These are phyloP conservation scores for Bruguiera parviflora DNA, from an alignment of 345 rosid genomes.

Conservation along the genomic window DNA sequence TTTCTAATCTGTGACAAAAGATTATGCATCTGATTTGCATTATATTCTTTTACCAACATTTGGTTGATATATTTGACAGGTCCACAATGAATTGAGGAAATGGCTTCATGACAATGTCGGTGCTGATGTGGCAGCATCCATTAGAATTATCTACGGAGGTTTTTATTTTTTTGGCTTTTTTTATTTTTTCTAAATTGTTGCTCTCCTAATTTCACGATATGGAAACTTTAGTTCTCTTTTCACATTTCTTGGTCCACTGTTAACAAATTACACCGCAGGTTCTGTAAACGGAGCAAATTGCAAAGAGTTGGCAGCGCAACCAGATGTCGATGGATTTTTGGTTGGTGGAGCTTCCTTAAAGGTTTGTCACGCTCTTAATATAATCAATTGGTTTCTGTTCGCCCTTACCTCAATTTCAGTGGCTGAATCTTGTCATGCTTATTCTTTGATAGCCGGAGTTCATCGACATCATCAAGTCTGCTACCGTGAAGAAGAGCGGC, in stretches of 20 bases:
- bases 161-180: background rate
- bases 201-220: no score
- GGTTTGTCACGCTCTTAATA: conserved; percentile 24
- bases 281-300: conserved; percentile 70
- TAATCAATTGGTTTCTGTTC: background rate
- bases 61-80: conserved; percentile 30
- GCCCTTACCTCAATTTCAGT: background rate
- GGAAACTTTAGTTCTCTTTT: no score
- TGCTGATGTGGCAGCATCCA: conserved; percentile 52
- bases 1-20: no score
- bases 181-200: no score
- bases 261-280: conserved; percentile 24
- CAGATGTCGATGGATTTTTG: conserved; percentile 73
- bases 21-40: background rate
- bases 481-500: conserved; percentile 39
- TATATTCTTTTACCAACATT: background rate
- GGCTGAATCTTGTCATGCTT: background rate
- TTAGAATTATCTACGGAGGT: conserved; percentile 81
- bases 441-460: conserved; percentile 48
- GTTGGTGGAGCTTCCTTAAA: conserved; percentile 78
- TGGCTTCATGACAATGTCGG: conserved; percentile 58
- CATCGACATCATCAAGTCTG: conserved; percentile 57
- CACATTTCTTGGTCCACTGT: no score
- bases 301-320: conserved; percentile 55
- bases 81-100: conserved; percentile 61